phyloP scores from a whole-genome alignment of 2,329 filamentous ascomycete genomes.

The Pseudogymnoascus verrucosus region DNA sequence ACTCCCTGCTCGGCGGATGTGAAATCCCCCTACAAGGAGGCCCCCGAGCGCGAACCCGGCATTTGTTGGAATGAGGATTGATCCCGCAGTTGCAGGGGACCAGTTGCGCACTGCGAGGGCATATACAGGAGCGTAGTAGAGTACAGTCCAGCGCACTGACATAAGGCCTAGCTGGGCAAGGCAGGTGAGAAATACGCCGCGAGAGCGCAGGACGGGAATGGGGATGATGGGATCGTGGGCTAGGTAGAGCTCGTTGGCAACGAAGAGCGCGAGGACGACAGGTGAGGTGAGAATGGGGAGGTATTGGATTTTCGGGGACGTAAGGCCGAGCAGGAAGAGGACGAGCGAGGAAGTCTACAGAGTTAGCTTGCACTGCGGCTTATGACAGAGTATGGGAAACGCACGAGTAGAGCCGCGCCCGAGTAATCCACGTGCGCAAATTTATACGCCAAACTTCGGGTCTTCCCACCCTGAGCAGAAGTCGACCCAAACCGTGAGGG shows the following conservation, averaged over 20 bases:
- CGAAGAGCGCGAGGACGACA: slow-evolving; percentile 42
- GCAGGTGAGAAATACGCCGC: slow-evolving; percentile 65
- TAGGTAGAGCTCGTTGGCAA: slow-evolving; percentile 54
- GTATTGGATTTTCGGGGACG: slow-evolving; percentile 52
- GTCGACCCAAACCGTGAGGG: slow-evolving; percentile 38
- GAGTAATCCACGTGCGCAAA: slow-evolving; percentile 65
- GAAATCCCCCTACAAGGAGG: slow-evolving; percentile 63
- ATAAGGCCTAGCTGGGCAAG: slow-evolving; percentile 69
- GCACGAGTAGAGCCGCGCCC: slow-evolving; percentile 59
- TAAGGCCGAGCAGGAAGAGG: slow-evolving; percentile 63
- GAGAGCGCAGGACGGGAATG: slow-evolving; percentile 58
- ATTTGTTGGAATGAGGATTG: slow-evolving; percentile 75
- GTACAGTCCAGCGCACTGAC: slow-evolving; percentile 70
- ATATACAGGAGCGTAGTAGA: slow-evolving; percentile 77
- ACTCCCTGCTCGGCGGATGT: slow-evolving; percentile 63
- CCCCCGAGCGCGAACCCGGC: slow-evolving; percentile 69
- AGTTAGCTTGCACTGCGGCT: not conserved
- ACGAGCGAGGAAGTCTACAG: slow-evolving; percentile 54
- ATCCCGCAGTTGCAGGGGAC: slow-evolving; percentile 60
- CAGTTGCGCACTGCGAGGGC: slow-evolving; percentile 68
- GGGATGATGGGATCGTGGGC: slow-evolving; percentile 68
- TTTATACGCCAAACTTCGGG: slow-evolving; percentile 39
- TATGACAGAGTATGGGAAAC: slow-evolving; percentile 15
- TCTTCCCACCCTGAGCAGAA: slow-evolving; percentile 29
- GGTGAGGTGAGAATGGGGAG: slow-evolving; percentile 54